Evolutionary conservation across 2,329 filamentous ascomycete genomes (phyloP).

Genomic region (Alternaria rosae): DNA sequence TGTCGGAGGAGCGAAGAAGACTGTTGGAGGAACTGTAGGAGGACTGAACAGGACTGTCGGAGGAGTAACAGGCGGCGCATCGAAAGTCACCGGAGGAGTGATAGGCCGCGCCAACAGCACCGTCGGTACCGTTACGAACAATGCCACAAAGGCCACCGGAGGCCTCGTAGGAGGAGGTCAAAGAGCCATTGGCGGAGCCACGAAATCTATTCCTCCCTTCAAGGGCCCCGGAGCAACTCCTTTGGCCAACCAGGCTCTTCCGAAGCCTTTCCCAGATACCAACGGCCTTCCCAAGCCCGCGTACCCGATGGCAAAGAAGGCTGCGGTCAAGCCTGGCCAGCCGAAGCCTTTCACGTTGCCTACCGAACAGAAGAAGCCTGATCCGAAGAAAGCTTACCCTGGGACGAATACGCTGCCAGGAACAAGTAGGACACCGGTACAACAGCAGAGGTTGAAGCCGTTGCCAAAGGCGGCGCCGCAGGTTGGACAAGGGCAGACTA

Average conservation of each 20-base stretch:
- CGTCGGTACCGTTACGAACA: constrained; percentile 10
- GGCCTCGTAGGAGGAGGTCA: constrained; percentile 14
- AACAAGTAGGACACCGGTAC: constrained; percentile 35
- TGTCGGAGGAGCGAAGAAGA: constrained; percentile 28
- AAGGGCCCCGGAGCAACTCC: constrained; percentile 6
- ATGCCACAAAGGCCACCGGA: constrained; percentile 11
- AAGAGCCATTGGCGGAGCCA: constrained; percentile 20
- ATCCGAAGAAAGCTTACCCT: constrained; percentile 35
- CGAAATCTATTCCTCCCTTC: constrained; percentile 12
- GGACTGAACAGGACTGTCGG: constrained; percentile 22
- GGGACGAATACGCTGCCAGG: constrained; percentile 43
- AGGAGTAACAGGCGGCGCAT: constrained; percentile 12
- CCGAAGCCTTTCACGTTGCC: constrained; percentile 38
- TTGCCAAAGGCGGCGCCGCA: constrained; percentile 32
- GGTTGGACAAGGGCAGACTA: constrained; percentile 38
- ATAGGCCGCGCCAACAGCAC: constrained; percentile 23
- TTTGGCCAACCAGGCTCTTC: constrained; percentile 14
- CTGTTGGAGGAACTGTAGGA: constrained; percentile 28
- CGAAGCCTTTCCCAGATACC: constrained; percentile 13
- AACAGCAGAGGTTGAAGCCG: constrained; percentile 35
- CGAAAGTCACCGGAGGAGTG: constrained; percentile 13
- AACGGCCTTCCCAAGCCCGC: constrained; percentile 23
- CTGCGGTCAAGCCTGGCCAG: constrained; percentile 35
- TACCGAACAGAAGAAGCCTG: constrained; percentile 17
- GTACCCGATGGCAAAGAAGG: constrained; percentile 34